phyloP scores from a whole-genome alignment of 805 yeast genomes.

The Suhomyces emberorum region DNA sequence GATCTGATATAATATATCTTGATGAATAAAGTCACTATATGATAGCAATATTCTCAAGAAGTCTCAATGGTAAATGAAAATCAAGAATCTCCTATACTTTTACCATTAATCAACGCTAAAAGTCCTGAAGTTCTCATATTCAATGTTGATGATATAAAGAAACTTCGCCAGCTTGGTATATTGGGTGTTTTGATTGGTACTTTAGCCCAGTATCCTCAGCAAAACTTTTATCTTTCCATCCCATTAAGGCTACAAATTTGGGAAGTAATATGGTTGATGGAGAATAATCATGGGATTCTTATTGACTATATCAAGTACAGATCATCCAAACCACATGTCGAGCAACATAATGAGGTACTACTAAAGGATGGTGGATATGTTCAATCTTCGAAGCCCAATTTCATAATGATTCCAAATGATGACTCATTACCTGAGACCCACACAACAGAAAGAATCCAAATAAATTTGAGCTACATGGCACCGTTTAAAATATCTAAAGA shows the following conservation, averaged over 20 bases:
- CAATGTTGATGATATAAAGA: constrained; percentile 49
- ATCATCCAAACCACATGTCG: background rate
- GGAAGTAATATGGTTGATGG: constrained; percentile 67
- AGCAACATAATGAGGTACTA: background rate
- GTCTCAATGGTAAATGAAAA: too few species aligned
- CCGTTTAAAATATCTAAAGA: background rate
- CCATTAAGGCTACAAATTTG: constrained; percentile 74
- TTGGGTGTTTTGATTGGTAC: constrained; percentile 82
- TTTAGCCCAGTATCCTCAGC: constrained; percentile 88
- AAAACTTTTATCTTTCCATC: constrained; percentile 78
- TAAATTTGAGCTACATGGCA: too few species aligned
- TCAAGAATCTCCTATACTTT: too few species aligned
- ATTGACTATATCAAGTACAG: constrained; percentile 35
- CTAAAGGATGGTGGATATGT: background rate
- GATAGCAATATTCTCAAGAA: too few species aligned
- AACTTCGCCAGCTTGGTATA: constrained; percentile 57
- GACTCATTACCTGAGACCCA: background rate
- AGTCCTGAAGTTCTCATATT: constrained; percentile 51
- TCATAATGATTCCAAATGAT: background rate
- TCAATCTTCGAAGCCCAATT: background rate
- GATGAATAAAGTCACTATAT: too few species aligned
- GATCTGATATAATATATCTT: too few species aligned
- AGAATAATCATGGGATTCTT: constrained; percentile 38
- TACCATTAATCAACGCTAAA: constrained; percentile 15
- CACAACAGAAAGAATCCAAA: background rate